Evolutionary conservation across 768 basidiomycete species (phyloP).

Genomic region (Mycena albidolilacea): DNA sequence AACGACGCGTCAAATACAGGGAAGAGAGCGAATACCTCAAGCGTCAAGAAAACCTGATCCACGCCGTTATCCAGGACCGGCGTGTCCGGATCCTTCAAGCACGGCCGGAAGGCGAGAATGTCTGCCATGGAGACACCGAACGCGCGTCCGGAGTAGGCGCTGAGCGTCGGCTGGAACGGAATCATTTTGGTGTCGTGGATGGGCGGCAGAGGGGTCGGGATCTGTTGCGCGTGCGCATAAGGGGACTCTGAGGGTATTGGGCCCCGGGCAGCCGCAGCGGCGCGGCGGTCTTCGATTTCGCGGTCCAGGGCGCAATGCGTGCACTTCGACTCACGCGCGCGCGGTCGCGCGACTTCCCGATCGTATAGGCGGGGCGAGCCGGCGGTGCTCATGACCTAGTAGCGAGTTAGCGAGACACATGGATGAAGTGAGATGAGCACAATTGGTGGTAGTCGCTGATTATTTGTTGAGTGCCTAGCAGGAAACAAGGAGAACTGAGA

Average conservation of each 20-base stretch:
- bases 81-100: slow-evolving; percentile 35
- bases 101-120: slow-evolving; percentile 38
- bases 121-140: slow-evolving; percentile 40
- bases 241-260: slow-evolving; percentile 19
- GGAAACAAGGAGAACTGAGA: background rate
- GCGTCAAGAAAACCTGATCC: slow-evolving; percentile 34
- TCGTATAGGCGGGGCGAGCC: slow-evolving; percentile 33
- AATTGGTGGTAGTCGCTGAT: slow-evolving; percentile 35
- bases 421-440: background rate
- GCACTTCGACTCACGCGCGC: slow-evolving; percentile 19
- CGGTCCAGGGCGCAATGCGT: slow-evolving; percentile 28
- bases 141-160: slow-evolving; percentile 30
- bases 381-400: slow-evolving; percentile 29
- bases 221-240: slow-evolving; percentile 33
- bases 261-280: slow-evolving; percentile 5
- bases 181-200: slow-evolving; percentile 35
- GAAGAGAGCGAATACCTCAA: slow-evolving; percentile 21
- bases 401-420: background rate
- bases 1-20: background rate
- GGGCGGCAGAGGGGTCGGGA: slow-evolving; percentile 39
- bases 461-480: background rate
- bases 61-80: slow-evolving; percentile 33
- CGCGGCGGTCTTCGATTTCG: slow-evolving; percentile 30
- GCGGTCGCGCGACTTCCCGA: slow-evolving; percentile 15
- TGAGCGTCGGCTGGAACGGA: slow-evolving; percentile 37